These are phyloP conservation scores for Raphanus hybrid DNA, from an alignment of 441 rosid genomes.

Conservation along the genomic window DNA sequence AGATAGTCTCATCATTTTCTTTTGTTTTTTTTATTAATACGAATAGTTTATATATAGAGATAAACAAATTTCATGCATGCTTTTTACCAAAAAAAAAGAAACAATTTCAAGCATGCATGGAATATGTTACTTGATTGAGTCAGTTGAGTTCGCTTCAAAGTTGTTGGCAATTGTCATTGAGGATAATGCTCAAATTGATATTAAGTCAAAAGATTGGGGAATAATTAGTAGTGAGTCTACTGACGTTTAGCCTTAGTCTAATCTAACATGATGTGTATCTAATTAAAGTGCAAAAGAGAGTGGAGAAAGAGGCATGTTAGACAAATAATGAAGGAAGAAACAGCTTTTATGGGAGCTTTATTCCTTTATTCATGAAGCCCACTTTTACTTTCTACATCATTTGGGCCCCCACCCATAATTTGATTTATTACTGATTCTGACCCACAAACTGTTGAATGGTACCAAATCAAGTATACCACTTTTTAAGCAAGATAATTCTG, in stretches of 20 bases:
- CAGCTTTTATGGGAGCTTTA: constrained; percentile 38
- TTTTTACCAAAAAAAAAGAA: not conserved
- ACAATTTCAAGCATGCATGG: constrained; percentile 33
- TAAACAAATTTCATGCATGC: not conserved
- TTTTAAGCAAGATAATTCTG: constrained; percentile 14
- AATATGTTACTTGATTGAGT: constrained; percentile 24
- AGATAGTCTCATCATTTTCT: constrained; percentile 20
- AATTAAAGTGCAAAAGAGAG: constrained; percentile 20
- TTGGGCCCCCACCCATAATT: constrained; percentile 35
- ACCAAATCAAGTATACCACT: constrained; percentile 26
- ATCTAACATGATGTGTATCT: constrained; percentile 9
- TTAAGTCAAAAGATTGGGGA: constrained; percentile 7
- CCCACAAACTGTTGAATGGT: constrained; percentile 32
- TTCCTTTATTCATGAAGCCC: constrained; percentile 43
- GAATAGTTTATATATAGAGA: not conserved
- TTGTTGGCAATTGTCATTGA: constrained; percentile 11
- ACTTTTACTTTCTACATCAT: constrained; percentile 37
- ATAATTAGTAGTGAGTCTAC: not conserved
- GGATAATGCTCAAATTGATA: not conserved
- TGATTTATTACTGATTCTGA: constrained; percentile 24
- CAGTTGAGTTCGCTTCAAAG: constrained; percentile 8
- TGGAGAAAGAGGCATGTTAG: constrained; percentile 36
- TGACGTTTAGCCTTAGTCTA: constrained; percentile 8
- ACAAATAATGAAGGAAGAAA: constrained; percentile 37
- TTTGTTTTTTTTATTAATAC: not conserved